Evolutionary conservation across 306 rosid genomes (phyloP).

Genomic region (Heteromeles arbutifolia): DNA sequence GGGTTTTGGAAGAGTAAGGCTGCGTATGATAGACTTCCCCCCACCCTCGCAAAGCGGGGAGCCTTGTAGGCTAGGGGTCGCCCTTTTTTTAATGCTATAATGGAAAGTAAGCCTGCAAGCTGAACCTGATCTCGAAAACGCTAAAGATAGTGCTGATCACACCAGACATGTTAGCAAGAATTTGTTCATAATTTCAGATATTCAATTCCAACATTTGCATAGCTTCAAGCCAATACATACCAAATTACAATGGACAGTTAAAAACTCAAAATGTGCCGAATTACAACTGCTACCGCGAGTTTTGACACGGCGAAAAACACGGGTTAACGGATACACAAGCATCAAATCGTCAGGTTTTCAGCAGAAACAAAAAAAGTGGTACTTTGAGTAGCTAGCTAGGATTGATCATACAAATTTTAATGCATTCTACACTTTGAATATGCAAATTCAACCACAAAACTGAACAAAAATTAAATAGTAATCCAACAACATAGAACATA

Average conservation of each 20-base stretch:
- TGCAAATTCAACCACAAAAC: conserved; percentile 8
- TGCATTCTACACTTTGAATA: background rate
- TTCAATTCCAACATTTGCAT: background rate
- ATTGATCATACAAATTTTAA: background rate
- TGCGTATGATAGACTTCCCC: no score
- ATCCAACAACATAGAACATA: background rate
- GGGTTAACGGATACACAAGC: no score
- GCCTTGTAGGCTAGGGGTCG: no score
- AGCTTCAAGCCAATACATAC: background rate
- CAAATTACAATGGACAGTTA: background rate
- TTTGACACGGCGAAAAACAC: background rate
- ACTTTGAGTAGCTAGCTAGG: background rate
- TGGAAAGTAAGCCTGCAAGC: background rate
- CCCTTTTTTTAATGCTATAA: background rate
- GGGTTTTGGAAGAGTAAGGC: no score
- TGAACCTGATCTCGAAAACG: background rate
- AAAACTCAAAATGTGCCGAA: background rate
- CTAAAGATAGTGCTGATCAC: background rate
- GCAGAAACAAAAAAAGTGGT: background rate
- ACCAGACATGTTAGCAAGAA: background rate
- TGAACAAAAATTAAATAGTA: background rate
- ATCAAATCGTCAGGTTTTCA: background rate
- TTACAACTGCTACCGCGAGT: background rate
- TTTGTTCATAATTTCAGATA: background rate
- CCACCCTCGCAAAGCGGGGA: no score